Conservation (phyloP, 345 rosid genomes). For the Eucalyptus leucophloia region DNA sequence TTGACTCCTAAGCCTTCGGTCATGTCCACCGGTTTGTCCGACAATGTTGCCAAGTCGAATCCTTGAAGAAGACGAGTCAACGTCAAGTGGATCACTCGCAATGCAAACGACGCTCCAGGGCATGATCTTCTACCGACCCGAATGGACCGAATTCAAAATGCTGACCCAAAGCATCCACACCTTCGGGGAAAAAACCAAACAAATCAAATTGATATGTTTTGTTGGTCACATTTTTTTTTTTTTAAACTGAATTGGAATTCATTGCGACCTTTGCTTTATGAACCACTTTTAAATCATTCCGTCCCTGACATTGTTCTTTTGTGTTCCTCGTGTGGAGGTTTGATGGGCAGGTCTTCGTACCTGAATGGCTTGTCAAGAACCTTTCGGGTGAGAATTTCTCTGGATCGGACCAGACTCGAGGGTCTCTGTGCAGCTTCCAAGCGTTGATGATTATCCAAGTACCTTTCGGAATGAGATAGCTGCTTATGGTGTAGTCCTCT, state of each 20-base stretch:
- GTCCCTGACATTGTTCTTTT: not conserved
- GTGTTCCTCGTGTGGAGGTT: not conserved
- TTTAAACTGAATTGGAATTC: not conserved
- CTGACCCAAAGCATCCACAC: not conserved
- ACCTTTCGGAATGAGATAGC: slow-evolving; percentile 8
- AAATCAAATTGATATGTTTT: not conserved
- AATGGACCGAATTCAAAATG: slow-evolving; percentile 13
- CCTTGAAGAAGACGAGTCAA: not conserved
- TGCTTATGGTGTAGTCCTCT: slow-evolving; percentile 9
- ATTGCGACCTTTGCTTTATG: not conserved
- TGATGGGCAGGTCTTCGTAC: not conserved
- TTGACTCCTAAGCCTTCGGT: not conserved
- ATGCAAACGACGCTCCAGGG: not conserved
- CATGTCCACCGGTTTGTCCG: not conserved
- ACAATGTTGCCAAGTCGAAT: not conserved
- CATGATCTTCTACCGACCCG: slow-evolving; percentile 10
- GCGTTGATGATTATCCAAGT: slow-evolving; percentile 7
- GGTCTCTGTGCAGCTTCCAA: slow-evolving; percentile 30
- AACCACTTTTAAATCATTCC: not conserved
- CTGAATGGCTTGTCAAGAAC: not conserved
- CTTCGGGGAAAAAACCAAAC: not conserved
- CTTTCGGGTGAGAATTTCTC: slow-evolving; percentile 3
- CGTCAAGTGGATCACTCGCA: not conserved
- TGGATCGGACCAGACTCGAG: slow-evolving; percentile 15
- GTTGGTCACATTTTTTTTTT: not conserved